Evolutionary conservation across 108 stramenopile species (phyloP), one percentile per base, ranked within the genome.

Genomic region (Pseudonitzschia delicatissima): DNA sequence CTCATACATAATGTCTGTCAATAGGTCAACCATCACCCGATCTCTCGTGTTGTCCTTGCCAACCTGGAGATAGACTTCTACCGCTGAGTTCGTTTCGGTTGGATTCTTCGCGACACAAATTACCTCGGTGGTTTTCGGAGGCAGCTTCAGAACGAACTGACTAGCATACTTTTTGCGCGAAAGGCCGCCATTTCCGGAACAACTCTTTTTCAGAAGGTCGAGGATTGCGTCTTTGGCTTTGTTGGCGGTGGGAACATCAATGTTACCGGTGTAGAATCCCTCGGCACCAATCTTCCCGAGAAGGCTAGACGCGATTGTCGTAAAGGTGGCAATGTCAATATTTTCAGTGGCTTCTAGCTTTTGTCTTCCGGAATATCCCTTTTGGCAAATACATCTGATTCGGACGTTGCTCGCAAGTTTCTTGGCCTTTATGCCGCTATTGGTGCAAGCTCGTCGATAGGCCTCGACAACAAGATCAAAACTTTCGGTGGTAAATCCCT

Each of bases 1-100:
- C 47, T 94, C 93, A 57, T 90, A 75, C 68, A 94, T 74, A 12
- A 94, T 69, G 20, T 88, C 87, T 25, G 67, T 71, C 48, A 94
- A 58, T 37, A 94, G 37, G 63, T 94, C 93, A 5, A 79, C 64
- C 61, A 88, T 79, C 9, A 86, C 81, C 4, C 93, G 77, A 37
- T 85, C 78, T 11, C 36, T 39, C 11, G 85, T 60, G 45, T 77
- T 71, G 73, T 94, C 92, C 66, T 86, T 84, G 32, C 82, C 87
- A 36, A 91, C 73, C 57, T 94, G 93, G 47, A 89, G 78, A 69
- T 94, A 94, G 6, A 91, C 69, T 59, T 94, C 93, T 8, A 94
- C 87, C 33, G 86, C 81, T 17, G 87, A 79, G 76, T 90, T 94
- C 13, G 84, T 68, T 61, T 90, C 88, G 23, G 57, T 71, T 0